Evolutionary conservation across 2,329 filamentous ascomycete genomes (phyloP).

Genomic region (Elsinoe australis): DNA sequence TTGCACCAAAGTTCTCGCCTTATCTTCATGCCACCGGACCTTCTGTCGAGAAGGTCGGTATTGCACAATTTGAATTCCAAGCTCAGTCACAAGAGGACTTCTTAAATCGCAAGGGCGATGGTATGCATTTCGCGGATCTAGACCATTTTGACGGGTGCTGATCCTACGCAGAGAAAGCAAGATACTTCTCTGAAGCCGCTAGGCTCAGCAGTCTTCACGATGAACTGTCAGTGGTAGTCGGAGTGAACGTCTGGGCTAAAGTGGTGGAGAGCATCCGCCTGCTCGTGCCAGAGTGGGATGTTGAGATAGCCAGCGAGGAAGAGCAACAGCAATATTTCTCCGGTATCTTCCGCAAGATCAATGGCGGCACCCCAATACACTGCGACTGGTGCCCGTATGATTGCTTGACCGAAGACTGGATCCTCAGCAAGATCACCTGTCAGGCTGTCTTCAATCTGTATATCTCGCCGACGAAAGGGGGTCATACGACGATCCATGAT

Average conservation of each 20-base stretch:
- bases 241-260: not conserved
- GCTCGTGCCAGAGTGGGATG: slow-evolving; percentile 3
- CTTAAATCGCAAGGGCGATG: not conserved
- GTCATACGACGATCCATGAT: slow-evolving; percentile 2
- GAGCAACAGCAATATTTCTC: not conserved
- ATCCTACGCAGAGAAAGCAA: not conserved
- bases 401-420: slow-evolving; percentile 7
- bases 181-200: not conserved
- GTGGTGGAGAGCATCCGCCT: not conserved
- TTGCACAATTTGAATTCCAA: slow-evolving; percentile 9
- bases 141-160: not conserved
- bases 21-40: slow-evolving; percentile 5
- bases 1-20: slow-evolving; percentile 1
- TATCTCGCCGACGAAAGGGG: not conserved
- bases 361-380: slow-evolving; percentile 6
- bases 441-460: slow-evolving; percentile 6
- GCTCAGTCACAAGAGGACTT: slow-evolving; percentile 5
- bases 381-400: slow-evolving; percentile 10
- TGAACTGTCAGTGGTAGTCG: not conserved
- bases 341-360: slow-evolving; percentile 12
- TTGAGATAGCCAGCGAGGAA: not conserved
- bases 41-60: slow-evolving; percentile 4
- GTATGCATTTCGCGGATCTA: not conserved
- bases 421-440: slow-evolving; percentile 1
- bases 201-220: not conserved